Evolutionary conservation across 176 grass and related monocot species (phyloP), one percentile per base, ranked within the genome.

Genomic region (Thinopyrum elongatum): DNA sequence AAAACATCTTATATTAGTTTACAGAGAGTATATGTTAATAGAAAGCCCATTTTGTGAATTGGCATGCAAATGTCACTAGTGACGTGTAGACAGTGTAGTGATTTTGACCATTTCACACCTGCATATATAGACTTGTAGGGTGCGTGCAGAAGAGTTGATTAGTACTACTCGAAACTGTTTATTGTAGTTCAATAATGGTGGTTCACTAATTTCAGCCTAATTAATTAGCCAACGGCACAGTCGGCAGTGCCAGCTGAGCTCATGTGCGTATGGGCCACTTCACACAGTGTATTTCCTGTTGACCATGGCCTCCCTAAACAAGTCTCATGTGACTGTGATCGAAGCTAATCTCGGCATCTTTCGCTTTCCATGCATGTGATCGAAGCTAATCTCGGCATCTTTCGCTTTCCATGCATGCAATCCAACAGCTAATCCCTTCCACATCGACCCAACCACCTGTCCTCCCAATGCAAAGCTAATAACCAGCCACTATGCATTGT

Each of bases 361-460:
- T 82, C 75, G 76, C 75, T 87, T 76, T 82, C 68, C 65, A 84
- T 70, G 58, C 51, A 42, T 63, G 63, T 53, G 42, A 60, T 44
- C 12, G 17, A 87, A 85, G 81, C 84, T 51, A 64, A 77, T 36
- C 33, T 80, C 80, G 70, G 74, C 76, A 42, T 53, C 76, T 68
- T 31, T 82, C 75, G 76, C 75, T 87, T 76, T 82, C 68, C 65
- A 84, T 70, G 58, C 51, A 42, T 63, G 63, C 68, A 61, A 60
- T 44, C 12, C n/a, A 87, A 87, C 71, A 85, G 81, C 84, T 51
- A 64, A 77, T 36, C 33, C 39, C 30, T 42, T 53, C 38, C 70
- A 63, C 57, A 65, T 33, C 76, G 25, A 49, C 23, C 79, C 25
- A 86, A 80, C 61, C 57, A 63, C 12, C 26, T 19, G 60, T 42